Base-by-base conservation (phyloP, 345 rosid species). In the Laguncularia racemosa region DNA sequence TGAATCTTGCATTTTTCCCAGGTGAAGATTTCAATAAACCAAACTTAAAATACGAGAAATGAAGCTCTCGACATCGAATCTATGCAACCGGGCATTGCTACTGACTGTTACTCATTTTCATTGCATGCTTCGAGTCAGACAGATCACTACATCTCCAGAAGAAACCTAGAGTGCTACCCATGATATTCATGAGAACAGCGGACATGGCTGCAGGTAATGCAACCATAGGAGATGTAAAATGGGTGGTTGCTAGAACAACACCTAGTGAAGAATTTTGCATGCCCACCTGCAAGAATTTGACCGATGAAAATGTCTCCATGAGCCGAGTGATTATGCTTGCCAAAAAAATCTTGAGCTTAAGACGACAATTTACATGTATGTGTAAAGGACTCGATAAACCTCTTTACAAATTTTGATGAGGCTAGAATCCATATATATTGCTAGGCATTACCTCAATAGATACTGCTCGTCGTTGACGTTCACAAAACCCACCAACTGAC, bases 251-350 rank as follows among this genome's bases (percentile, higher is more conserved):
- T 62, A 85, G 71, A 21, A 85, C 84, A 61, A 85, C 88, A 1
- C 84, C 85, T 21, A 82, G 68, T 3, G 91, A 73, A 50, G 91
- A 85, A 57, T 78, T 82, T 62, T 82, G 91, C 84, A 85, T 82
- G n/a, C 88, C 91, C 54, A 85, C 76, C 91, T 84, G 76, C 60
- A 58, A 55, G 40, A 33, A 33, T 33, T 33, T 9, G 40, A 33
- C 40, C 40, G 0, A 33, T 33, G 40, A 9, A 33, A 33, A 33
- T 10, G 17, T 2, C 26, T 4, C 10, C 19, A 17, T 12, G 23
- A 61, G 48, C 33, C 38, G 13, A 50, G 50, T 33, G 28, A 33
- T 19, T 19, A 26, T 23, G 52, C 38, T 23, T 26, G 16, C 23
- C 23, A 45, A 20, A 57, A 45, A 45, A 38, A 16, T 43, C 20